Percentiles rank a stretch among this genome's conserved stretches.
These are phyloP conservation scores for Arthrobotrys sinensis DNA, from an alignment of 2,329 filamentous ascomycete genomes.

Conservation along the genomic window DNA sequence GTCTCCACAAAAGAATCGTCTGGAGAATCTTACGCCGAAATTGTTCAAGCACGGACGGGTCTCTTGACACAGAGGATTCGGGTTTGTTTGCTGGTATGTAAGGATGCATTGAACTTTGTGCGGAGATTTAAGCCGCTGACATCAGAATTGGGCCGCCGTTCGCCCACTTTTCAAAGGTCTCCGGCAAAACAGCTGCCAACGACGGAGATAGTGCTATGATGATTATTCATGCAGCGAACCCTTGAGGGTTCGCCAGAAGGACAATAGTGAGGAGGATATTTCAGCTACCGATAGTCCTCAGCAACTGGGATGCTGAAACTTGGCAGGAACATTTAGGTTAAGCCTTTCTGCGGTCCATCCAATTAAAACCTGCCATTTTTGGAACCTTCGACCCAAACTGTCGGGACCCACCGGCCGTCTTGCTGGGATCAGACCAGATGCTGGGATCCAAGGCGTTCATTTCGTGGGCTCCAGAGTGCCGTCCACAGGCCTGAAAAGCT, in stretches of 20 bases:
- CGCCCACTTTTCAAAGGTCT: conserved; percentile 19
- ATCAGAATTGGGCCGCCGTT: conserved; percentile 39
- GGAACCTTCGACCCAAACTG: conserved; percentile 58
- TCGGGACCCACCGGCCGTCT: conserved; percentile 61
- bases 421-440: conserved; percentile 56
- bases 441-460: conserved; percentile 55
- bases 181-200: conserved; percentile 40
- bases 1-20: conserved; percentile 27
- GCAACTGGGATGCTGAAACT: conserved; percentile 45
- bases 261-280: conserved; percentile 38
- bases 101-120: conserved; percentile 18
- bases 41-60: conserved; percentile 43
- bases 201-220: conserved; percentile 36
- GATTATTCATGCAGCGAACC: conserved; percentile 38
- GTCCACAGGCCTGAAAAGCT: conserved; percentile 21
- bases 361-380: conserved; percentile 58
- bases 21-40: conserved; percentile 37
- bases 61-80: conserved; percentile 9
- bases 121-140: conserved; percentile 59
- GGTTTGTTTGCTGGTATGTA: not conserved
- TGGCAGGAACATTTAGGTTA: conserved; percentile 58
- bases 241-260: conserved; percentile 21
- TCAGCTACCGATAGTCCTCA: conserved; percentile 39
- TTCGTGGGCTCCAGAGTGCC: conserved; percentile 20
- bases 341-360: conserved; percentile 59